Evolutionary conservation across 768 basidiomycete genomes (phyloP).

Genomic region (Leccinum imitatum): DNA sequence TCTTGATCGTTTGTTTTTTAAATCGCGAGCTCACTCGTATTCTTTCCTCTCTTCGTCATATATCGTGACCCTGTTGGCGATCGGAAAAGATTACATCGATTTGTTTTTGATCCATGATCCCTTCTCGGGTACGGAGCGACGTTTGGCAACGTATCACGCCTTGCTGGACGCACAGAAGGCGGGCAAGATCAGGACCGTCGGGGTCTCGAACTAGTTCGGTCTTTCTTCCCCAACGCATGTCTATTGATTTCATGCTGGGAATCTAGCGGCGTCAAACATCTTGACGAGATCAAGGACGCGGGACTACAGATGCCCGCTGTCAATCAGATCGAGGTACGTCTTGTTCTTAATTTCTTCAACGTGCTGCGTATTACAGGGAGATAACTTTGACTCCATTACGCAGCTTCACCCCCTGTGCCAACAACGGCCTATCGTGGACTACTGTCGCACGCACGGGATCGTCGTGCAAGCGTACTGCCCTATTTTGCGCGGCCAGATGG

Average conservation of each 20-base stretch:
- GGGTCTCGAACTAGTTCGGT: constrained; percentile 81
- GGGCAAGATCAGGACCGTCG: constrained; percentile 69
- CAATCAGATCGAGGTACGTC: constrained; percentile 76
- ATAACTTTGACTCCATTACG: neutral
- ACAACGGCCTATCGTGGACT: constrained; percentile 74
- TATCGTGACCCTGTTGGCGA: neutral
- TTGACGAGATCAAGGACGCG: constrained; percentile 68
- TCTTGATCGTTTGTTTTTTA: neutral
- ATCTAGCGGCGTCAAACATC: constrained; percentile 60
- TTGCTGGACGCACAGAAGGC: constrained; percentile 56
- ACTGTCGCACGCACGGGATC: constrained; percentile 61
- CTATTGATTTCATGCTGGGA: neutral
- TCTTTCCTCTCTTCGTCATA: neutral
- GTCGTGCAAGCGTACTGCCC: constrained; percentile 77
- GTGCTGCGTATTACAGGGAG: neutral
- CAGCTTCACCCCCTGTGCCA: constrained; percentile 84
- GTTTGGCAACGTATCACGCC: constrained; percentile 71
- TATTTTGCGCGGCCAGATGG: constrained; percentile 57
- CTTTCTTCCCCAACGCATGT: neutral
- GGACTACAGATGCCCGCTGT: constrained; percentile 67
- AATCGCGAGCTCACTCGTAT: neutral
- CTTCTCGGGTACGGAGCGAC: constrained; percentile 56
- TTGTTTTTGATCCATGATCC: constrained; percentile 81
- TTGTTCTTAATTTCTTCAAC: neutral
- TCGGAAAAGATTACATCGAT: constrained; percentile 57